Conservation (phyloP, 2,329 filamentous ascomycete species). For the Aschersonia sp. region DNA sequence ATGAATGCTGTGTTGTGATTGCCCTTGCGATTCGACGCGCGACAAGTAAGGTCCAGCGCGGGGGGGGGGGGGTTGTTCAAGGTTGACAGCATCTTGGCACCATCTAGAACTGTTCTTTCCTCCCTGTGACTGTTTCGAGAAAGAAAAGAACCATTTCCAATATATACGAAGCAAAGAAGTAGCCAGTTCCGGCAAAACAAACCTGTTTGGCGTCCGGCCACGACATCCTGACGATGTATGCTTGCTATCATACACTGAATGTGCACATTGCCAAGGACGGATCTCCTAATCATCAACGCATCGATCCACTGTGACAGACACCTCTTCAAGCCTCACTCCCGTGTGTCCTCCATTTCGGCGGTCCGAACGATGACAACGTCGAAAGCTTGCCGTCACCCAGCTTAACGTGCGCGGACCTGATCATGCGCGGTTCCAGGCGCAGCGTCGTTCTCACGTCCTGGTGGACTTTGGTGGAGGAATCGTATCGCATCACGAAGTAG, state of each 20-base stretch:
- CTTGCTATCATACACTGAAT: background rate
- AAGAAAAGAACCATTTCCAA: too few species aligned
- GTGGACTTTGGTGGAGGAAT: slow-evolving; percentile 61
- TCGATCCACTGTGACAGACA: too few species aligned
- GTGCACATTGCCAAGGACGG: background rate
- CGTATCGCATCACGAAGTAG: slow-evolving; percentile 98
- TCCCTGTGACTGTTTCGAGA: too few species aligned
- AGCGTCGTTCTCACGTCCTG: slow-evolving; percentile 61
- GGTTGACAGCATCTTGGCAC: too few species aligned
- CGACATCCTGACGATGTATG: background rate
- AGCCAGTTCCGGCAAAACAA: too few species aligned
- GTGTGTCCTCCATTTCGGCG: slow-evolving; percentile 31
- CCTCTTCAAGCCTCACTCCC: slow-evolving; percentile 14
- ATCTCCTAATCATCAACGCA: background rate
- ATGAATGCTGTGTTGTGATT: too few species aligned
- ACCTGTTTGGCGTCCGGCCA: too few species aligned
- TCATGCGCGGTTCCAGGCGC: slow-evolving; percentile 76
- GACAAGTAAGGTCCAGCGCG: too few species aligned
- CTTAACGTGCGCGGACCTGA: slow-evolving; percentile 77
- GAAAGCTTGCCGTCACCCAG: slow-evolving; percentile 51
- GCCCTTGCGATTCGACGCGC: too few species aligned
- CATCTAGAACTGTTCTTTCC: too few species aligned
- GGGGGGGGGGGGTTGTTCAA: too few species aligned
- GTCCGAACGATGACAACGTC: slow-evolving; percentile 33
- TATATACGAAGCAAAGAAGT: too few species aligned